Evolutionary conservation across 169 alveolate species (phyloP).

Genomic region (Plasmodium blacklocki): DNA sequence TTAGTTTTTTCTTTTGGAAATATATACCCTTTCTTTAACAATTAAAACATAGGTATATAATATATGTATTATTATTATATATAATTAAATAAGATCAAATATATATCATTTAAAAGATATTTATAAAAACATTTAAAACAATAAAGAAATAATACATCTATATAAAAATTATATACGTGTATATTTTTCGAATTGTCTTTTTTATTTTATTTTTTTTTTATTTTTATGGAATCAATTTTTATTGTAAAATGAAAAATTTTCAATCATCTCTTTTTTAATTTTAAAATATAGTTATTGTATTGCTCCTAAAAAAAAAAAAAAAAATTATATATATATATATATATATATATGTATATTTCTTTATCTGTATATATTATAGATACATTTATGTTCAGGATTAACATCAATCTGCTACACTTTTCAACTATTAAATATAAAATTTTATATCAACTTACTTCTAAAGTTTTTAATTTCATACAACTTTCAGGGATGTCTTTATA

Average conservation of each 20-base stretch:
- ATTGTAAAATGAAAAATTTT: neutral
- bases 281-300: constrained; percentile 62
- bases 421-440: neutral
- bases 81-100: constrained; percentile 44
- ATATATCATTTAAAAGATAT: constrained; percentile 36
- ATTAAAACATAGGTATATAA: constrained; percentile 17
- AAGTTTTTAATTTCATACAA: constrained; percentile 69
- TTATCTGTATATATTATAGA: neutral
- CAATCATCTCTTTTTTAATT: constrained; percentile 45
- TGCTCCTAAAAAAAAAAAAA: constrained; percentile 46
- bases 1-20: constrained; percentile 2
- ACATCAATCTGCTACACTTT: too few relatives aligned
- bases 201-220: constrained; percentile 17
- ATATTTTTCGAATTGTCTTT: neutral
- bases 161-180: constrained; percentile 14
- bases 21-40: constrained; percentile 4
- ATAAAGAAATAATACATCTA: constrained; percentile 18
- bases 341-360: neutral
- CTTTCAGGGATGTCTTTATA: constrained; percentile 74
- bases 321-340: neutral
- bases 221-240: constrained; percentile 25
- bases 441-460: constrained; percentile 37
- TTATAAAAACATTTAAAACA: constrained; percentile 28
- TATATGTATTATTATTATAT: neutral
- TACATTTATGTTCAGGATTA: too few relatives aligned